Evolutionary conservation across 495 filamentous ascomycete species (phyloP), one percentile per base, ranked within the genome.

Genomic region (Penicillium samsonianum): DNA sequence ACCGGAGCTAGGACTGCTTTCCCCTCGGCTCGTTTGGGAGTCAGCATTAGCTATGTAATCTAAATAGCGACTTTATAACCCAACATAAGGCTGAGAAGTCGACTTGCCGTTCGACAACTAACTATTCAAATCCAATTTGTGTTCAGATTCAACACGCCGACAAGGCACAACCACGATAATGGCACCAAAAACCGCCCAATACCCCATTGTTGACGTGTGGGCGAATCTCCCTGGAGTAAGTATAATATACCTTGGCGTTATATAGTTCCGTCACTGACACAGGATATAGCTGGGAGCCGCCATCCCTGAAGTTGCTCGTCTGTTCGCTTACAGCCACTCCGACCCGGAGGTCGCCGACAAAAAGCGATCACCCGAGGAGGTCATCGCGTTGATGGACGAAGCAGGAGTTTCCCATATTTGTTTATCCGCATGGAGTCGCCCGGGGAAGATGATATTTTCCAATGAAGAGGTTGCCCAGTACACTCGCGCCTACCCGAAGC

Each of bases 381-480:
- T 38, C 35, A 38, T 56, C n/a, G 41, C 23, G 9, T 22, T 56
- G 23, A 46, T 56, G 28, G 42, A 47, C n/a, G 53, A 16, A 17
- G 41, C 42, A 0, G 53, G 41, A 17, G 53, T 56, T 5, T 41
- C 50, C 23, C 52, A 46, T n/a, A 45, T 55, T 20, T 55, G 38
- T 30, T 42, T 55, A 20, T 55, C 17, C n/a, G 52, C 52, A 16
- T 55, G 52, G 52, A 20, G 30, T 30, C 52, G 52, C 4, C 52
- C 41, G 17, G 52, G 52, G 38, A 23, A 28, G 11, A 33, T 37
- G 35, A 33, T 55, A 7, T 31, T 55, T 23, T 55, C 52, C 9
- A 55, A 55, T 33, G 52, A 44, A 19, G 52, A 55, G 17, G 52
- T 55, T 16, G 52, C 52, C 4, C 17, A 46, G 52, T 55, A 37